Conservation (phyloP, 148 eudicot genomes). For the Salicornia ramosissima region DNA sequence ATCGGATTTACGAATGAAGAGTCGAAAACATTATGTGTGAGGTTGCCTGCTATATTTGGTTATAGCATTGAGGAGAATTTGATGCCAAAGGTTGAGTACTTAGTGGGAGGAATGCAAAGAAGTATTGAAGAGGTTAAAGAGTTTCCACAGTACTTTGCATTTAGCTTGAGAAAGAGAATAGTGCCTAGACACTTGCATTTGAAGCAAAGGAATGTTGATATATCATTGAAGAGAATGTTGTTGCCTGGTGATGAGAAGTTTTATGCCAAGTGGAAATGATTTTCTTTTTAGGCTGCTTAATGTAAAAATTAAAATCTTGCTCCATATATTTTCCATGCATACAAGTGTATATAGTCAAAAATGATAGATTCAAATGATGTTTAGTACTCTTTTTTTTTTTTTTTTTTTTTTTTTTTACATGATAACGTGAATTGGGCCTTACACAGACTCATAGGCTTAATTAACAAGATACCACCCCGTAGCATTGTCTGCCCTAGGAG, state of each 20-base stretch:
- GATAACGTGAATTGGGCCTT: no score
- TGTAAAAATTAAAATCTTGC: no score
- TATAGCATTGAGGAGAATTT: slow-evolving; percentile 46
- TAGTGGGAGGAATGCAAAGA: slow-evolving; percentile 47
- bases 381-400: no score
- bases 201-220: slow-evolving; percentile 33
- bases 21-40: slow-evolving; percentile 34
- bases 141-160: slow-evolving; percentile 67
- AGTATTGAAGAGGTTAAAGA: slow-evolving; percentile 42
- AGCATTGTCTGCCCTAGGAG: no score
- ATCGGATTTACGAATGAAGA: slow-evolving; percentile 41
- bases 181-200: slow-evolving; percentile 56
- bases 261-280: slow-evolving; percentile 53
- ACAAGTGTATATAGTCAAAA: no score
- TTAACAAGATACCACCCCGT: no score
- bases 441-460: no score
- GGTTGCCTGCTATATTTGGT: slow-evolving; percentile 55
- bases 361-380: no score
- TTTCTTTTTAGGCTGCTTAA: neutral
- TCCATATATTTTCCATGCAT: no score
- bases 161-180: slow-evolving; percentile 45
- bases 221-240: slow-evolving; percentile 48
- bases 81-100: slow-evolving; percentile 49
- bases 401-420: no score
- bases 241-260: slow-evolving; percentile 45